Base-by-base conservation (phyloP, 2,329 filamentous ascomycete genomes). In the Penicillium sp. region DNA sequence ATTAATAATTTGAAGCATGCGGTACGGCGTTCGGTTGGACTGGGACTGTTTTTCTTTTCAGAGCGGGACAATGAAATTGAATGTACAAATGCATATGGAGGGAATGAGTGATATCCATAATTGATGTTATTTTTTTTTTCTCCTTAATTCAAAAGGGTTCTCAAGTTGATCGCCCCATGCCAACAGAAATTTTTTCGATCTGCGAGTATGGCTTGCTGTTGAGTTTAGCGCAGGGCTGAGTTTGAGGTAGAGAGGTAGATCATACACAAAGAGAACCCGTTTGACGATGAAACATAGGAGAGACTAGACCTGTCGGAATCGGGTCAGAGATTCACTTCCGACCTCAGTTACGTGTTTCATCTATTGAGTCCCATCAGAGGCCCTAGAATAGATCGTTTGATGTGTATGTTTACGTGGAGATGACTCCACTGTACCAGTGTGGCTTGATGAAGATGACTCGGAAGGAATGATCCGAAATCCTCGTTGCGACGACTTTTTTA, bases 11-110 rank as follows among this genome's bases (percentile, higher is more conserved):
- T 28, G n/a, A 10, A 18, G 40, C 40, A 44, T 44, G 9, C 29
- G 23, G 11, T 29, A 29, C 7, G 40, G 40, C 40, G 40, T 44
- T 44, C 2, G 11, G 14, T 24, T 40, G 40, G 24, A 3, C 26
- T 26, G n/a, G n/a, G 11, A 26, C 26, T 19, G 7, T 42, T 42
- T n/a, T 18, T 8, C 11, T 18, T 44, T 1, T 51, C 48, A 55
- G 51, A 48, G 52, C 52, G 18, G 52, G 52, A 48, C 48, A 42
- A 55, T 51, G 52, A 39, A 55, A 52, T 51, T 48, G 51, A 39
- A 28, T 51, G 34, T 45, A 55, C 34, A 33, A 53, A 42, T 40
- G n/a, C n/a, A 51, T 23, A 29, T 44, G 40, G 40, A 44, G 24
- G 24, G 11, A 44, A 44, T 44, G 40, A 16, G 7, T 29, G 8